These are phyloP conservation scores for Thermomucor indicae-seudaticae DNA, from an alignment of 371 early-diverging fungal species.

Conservation along the genomic window DNA sequence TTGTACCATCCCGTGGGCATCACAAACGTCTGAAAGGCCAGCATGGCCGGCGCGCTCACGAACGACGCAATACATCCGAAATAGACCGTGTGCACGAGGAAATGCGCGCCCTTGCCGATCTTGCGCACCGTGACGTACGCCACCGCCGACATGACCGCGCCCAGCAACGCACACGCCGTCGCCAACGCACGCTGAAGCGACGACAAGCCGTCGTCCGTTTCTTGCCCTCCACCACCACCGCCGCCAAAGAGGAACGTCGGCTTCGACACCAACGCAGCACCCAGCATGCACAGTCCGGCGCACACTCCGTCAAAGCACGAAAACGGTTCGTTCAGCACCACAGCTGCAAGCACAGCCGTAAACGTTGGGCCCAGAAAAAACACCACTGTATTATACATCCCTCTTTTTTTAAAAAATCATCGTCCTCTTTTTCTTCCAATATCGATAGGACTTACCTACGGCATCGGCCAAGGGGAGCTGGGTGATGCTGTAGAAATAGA, in stretches of 20 bases:
- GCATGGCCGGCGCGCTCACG: constrained; percentile 24
- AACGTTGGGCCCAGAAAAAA: constrained; percentile 77
- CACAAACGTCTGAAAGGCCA: constrained; percentile 20
- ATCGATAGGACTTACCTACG: constrained; percentile 38
- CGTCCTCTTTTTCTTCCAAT: too few species aligned
- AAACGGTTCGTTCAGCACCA: constrained; percentile 59
- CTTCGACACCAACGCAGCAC: constrained; percentile 59
- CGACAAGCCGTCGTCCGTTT: not conserved
- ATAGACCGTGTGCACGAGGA: constrained; percentile 70
- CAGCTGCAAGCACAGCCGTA: constrained; percentile 61
- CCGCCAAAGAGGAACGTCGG: constrained; percentile 54
- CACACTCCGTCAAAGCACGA: constrained; percentile 50
- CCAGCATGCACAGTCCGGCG: constrained; percentile 52
- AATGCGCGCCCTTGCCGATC: constrained; percentile 58
- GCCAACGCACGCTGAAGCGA: constrained; percentile 27
- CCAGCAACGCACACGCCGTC: constrained; percentile 39
- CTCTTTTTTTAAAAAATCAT: too few species aligned
- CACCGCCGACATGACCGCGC: constrained; percentile 55
- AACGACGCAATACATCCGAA: constrained; percentile 66
- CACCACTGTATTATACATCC: constrained; percentile 35
- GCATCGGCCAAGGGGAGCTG: constrained; percentile 72
- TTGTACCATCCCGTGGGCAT: constrained; percentile 20
- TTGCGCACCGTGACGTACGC: constrained; percentile 71
- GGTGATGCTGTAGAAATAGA: constrained; percentile 67
- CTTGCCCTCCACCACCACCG: not conserved